Conservation (phyloP, 202 grass and related monocot species). For the Bolboschoenoplectus hybrid region DNA sequence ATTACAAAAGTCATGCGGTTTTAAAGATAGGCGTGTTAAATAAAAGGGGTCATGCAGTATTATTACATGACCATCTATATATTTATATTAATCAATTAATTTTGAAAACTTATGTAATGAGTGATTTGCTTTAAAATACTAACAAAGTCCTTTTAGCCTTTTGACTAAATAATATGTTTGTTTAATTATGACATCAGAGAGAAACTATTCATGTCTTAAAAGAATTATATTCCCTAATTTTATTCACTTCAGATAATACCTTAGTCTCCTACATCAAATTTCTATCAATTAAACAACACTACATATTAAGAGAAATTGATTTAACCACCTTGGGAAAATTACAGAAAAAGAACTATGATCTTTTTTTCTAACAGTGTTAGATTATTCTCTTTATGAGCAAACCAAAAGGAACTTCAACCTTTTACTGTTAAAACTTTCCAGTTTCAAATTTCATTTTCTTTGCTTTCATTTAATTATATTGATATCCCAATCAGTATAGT, state of each 20-base stretch:
- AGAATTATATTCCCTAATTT: neutral
- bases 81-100: constrained; percentile 9
- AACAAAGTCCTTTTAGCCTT: neutral
- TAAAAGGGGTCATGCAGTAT: neutral
- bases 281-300: neutral
- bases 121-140: neutral
- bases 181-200: neutral
- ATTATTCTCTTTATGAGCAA: neutral
- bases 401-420: neutral
- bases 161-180: neutral
- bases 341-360: neutral
- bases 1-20: neutral
- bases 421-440: neutral
- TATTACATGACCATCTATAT: neutral
- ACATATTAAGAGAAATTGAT: neutral
- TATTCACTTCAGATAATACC: neutral
- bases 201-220: neutral
- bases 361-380: neutral
- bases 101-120: neutral
- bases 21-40: neutral
- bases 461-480: neutral
- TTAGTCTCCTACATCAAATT: neutral
- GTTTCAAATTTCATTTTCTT: neutral
- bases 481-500: neutral
- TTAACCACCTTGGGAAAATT: neutral